Base-by-base conservation (phyloP, 176 grass and related monocot genomes). In the Lolium rigidum region DNA sequence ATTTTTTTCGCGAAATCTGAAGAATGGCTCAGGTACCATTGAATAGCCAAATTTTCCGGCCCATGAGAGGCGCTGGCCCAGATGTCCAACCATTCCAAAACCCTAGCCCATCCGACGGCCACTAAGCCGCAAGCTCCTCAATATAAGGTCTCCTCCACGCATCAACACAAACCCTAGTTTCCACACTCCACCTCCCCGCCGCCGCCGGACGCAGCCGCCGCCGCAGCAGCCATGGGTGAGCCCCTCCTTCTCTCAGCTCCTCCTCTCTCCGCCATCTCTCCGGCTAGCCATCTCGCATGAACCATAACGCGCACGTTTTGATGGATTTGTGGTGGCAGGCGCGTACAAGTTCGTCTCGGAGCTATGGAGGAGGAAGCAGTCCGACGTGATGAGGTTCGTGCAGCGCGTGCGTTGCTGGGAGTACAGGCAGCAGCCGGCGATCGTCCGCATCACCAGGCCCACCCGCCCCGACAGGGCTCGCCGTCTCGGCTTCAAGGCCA, bases 321-420 rank as follows among this genome's bases (percentile, higher is more conserved):
- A 55, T 77, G 18, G 44, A 11, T 74, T 74, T 47, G 21, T 75
- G 58, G 38, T 73, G 8, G 11, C 88, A 97, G 94, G 92, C 51
- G 94, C 94, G 85, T 97, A 97, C 92, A 94, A 80, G 85, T 97
- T 92, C 74, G 87, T 97, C 22, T 90, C 89, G 87, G 94, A 97
- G 87, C 87, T 97, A 92, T 97, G 94, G 94, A 84, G 94, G 94
- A 92, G 72, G 92, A 94, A 94, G 89, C 92, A 94, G 85, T 94
- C 92, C 43, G 92, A 94, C 47, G 89, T 91, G 86, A 94, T 94
- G 92, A 77, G 92, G 69, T 94, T 94, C 83, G 83, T 94, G 76
- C 92, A 94, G 83, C 89, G 89, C 79, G 92, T 94, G 37, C 83
- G 92, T 15, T 94, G 92, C 83, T 94, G 92, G 92, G 92, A 94